Evolutionary conservation across 2,329 filamentous ascomycete genomes (phyloP).

Genomic region (Akanthomyces muscarius): DNA sequence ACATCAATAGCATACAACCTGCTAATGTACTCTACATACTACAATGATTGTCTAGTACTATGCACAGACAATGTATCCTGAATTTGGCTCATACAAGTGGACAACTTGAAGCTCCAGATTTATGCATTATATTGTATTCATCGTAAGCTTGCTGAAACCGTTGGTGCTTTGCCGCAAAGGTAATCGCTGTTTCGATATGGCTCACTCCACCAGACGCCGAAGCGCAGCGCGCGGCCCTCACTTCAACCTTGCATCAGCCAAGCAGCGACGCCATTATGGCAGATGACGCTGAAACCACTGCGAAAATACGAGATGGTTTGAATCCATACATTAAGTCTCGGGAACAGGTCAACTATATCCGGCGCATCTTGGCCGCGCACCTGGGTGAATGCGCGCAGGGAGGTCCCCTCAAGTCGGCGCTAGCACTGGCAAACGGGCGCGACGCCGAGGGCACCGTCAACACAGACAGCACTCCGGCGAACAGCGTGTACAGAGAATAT

Average conservation of each 20-base stretch:
- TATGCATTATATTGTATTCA: too few relatives aligned
- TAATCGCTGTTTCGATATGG: too few relatives aligned
- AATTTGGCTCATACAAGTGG: background rate
- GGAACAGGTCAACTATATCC: constrained; percentile 54
- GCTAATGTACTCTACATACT: background rate
- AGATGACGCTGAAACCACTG: constrained; percentile 30
- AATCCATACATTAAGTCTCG: constrained; percentile 51
- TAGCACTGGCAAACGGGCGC: constrained; percentile 45
- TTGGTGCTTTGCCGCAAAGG: too few relatives aligned
- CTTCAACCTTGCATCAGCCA: constrained; percentile 6
- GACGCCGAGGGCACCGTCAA: constrained; percentile 22
- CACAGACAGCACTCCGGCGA: constrained; percentile 31
- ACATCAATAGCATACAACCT: background rate
- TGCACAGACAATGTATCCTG: too few relatives aligned
- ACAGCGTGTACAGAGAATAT: constrained; percentile 52
- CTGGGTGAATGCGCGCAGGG: constrained; percentile 45
- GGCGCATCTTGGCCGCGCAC: constrained; percentile 51
- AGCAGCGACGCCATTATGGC: constrained; percentile 25
- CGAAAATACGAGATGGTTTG: constrained; percentile 41
- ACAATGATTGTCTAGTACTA: background rate
- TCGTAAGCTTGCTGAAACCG: background rate
- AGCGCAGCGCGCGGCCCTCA: background rate
- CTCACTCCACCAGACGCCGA: background rate
- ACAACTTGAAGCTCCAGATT: too few relatives aligned
- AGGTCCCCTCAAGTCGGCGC: constrained; percentile 37